Evolutionary conservation across 2,329 filamentous ascomycete genomes (phyloP), one percentile per base, ranked within the genome.

Genomic region (Talaromyces sp.): DNA sequence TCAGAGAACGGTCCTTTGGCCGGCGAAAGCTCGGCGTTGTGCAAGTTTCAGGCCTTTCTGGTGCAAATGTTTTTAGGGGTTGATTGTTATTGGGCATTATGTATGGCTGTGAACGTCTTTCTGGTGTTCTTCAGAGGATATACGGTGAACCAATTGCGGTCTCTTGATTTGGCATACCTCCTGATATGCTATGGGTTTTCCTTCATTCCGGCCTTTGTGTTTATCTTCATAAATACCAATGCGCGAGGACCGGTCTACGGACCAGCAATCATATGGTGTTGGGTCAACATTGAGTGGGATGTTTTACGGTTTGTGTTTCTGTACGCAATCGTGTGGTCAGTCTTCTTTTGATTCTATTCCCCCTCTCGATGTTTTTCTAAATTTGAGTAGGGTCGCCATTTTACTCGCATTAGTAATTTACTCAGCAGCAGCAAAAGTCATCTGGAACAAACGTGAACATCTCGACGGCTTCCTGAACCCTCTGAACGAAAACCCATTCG

Each of bases 91-190:
- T 92, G 87, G 88, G 88, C 88, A 1, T 79, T 92, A 62, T 86
- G 87, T 61, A 93, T 93, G 90, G 88, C 90, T 0, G 80, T 86
- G 66, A 93, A 93, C 70, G 89, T 93, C 40, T 90, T 90, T 72
- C 76, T 92, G 11, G 90, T 89, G 0, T 90, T 93, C 69, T 91
- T 90, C 74, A 81, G 80, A 68, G 88, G 87, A 61, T 91, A 86
- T 67, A 85, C 88, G 63, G 83, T 86, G 1, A 74, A 79, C 6
- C 81, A 83, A 56, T 78, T 93, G 4, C 84, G 84, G 14, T 79
- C 75, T 55, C 83, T 93, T 72, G 90, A 93, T 69, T 81, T 86
- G 16, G 84, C 81, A 54, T 93, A 93, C 65, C 74, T 90, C 1
- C 57, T 87, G 5, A 70, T 80, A 59, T 90, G 88, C 71, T 93